Base-by-base conservation (phyloP, 2,329 filamentous ascomycete species). In the Penicillium sp. region DNA sequence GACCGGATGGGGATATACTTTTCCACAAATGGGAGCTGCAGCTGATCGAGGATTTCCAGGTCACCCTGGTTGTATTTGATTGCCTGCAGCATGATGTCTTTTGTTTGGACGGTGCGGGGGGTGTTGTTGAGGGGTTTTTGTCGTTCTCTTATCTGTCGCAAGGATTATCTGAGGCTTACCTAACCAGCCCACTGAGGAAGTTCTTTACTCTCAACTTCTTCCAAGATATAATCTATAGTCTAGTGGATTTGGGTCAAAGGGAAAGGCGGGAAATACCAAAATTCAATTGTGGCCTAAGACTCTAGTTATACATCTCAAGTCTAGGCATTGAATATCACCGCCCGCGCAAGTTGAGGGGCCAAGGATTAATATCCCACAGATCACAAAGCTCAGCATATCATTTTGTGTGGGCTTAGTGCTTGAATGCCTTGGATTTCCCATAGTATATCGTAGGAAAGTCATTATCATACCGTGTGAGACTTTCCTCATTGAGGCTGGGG, bases 1-100 rank as follows among this genome's bases (percentile, higher is more conserved):
- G 78, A 79, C 53, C 71, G 72, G 58, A 87, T 77, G 45, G 78
- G 67, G 48, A 84, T 79, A 65, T 84, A 87, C 55, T 79, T 74
- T 61, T 83, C 80, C 51, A 82, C 74, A 63, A 86, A 83, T 6
- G 85, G 85, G 23, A 88, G 72, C 63, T 82, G 80, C 43, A 87
- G 76, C 69, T 88, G 85, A 63, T 88, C 84, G 59, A 88, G 79
- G 53, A 87, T 85, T 51, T 81, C 74, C 54, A 87, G 77, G 56
- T 78, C 74, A 49, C 82, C 83, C 43, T 77, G 73, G 41, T 74
- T 71, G 70, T 86, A 87, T 66, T 80, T 82, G 68, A 87, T 87
- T 20, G 85, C 84, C 71, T 86, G 79, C 54, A 87, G 77, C 41
- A 83, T 81, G 4, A 22, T 40, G 7, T 22, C 18, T 12, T 48